These are phyloP conservation scores for Ochromonas danica DNA, from an alignment of 108 stramenopile genomes.

Conservation along the genomic window DNA sequence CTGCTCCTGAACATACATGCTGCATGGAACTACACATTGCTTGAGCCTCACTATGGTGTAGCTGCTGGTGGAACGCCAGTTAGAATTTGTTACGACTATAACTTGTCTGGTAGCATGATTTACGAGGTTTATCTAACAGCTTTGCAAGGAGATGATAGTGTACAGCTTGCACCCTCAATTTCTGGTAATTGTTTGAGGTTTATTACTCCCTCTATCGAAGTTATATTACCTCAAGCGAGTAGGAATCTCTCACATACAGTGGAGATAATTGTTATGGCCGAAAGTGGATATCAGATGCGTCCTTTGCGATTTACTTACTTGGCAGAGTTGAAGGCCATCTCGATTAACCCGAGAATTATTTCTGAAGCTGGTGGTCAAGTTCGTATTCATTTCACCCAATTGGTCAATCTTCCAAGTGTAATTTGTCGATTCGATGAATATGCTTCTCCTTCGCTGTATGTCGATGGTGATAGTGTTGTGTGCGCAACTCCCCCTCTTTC, in stretches of 20 bases:
- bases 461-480: no score
- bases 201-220: no score
- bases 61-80: neutral
- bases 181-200: no score
- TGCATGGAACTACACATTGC: no score
- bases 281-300: neutral
- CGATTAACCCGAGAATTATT: neutral
- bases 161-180: no score
- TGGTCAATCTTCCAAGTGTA: neutral
- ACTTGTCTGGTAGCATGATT: neutral
- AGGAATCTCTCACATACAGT: no score
- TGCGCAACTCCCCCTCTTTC: neutral
- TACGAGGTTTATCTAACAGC: neutral
- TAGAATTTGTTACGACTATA: neutral
- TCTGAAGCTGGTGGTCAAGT: neutral
- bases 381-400: neutral
- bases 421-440: conserved; percentile 25
- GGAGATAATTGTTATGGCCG: neutral
- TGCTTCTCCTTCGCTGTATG: no score
- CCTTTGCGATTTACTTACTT: no score
- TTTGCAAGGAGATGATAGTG: no score
- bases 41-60: neutral
- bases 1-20: no score
- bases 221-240: no score
- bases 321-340: neutral